Base-by-base conservation (phyloP, 2,329 filamentous ascomycete species). In the Colletotrichum sp. region DNA sequence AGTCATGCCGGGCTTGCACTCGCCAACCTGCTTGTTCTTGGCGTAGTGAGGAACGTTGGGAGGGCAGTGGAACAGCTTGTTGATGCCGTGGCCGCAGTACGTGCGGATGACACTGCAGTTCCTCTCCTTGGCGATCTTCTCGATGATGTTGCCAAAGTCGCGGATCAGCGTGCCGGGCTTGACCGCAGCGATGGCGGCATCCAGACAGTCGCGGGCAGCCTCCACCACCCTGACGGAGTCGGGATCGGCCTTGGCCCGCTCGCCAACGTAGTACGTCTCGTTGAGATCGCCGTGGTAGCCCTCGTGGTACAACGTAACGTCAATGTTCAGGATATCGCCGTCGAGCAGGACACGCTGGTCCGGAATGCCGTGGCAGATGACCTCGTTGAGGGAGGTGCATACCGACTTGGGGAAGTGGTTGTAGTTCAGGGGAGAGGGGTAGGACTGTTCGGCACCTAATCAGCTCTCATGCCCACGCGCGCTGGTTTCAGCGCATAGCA, bases 291-390 rank as follows among this genome's bases (percentile, higher is more conserved):
- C 96, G 83, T 99, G 97, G 87, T 96, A 99, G 70, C 97, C 97
- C 77, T 93, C 95, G 84, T 99, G 96, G 86, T 98, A 99, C 59
- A 99, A 88, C 1, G 96, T 96, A 7, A 99, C 95, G 81, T 99
- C 97, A 79, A 99, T 96, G 87, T 99, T 99, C 82, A 99, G 88
- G 79, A 99, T 99, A 82, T 99, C 97, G 77, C 97, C 97, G 80
- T 99, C 96, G 78, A 95, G 87, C 2, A 99, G 90, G 9, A 94
- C 89, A 71, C 97, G 92, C 84, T 98, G 93, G 82, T 99, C 97
- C 18, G 97, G 97, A 78, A 99, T 99, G 69, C 97, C 97, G 89
- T 99, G 97, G 88, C 97, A 99, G 84, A 99, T 99, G 78, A 98
- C 95, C 86, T 99, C 97, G 88, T 99, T 99, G 66, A 95, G 87